phyloP scores from a whole-genome alignment of 495 filamentous ascomycete species.

The Paragyromitra xinjiangensis region DNA sequence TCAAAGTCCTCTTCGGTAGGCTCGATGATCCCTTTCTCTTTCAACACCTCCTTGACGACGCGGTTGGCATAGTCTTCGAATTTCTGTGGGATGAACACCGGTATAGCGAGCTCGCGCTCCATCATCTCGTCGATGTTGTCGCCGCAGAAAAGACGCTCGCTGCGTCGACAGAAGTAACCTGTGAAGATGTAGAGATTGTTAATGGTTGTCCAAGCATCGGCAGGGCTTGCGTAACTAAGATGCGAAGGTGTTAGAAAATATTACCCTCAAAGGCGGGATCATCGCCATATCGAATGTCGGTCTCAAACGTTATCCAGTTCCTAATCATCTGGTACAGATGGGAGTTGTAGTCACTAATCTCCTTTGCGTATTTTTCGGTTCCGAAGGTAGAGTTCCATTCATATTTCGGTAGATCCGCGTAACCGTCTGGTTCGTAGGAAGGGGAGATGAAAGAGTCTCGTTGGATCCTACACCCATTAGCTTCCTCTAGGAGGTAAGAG shows the following conservation, averaged over 20 bases:
- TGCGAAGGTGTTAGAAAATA: background rate
- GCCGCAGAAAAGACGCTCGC: constrained; percentile 11
- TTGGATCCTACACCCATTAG: constrained; percentile 1
- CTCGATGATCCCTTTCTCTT: constrained; percentile 25
- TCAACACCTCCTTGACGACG: constrained; percentile 7
- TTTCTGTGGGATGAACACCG: constrained; percentile 5
- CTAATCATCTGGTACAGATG: constrained; percentile 2
- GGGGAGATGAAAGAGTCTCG: constrained; percentile 22
- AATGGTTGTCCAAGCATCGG: background rate
- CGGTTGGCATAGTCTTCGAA: constrained; percentile 11
- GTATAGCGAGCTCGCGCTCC: constrained; percentile 30
- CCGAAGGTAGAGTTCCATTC: constrained; percentile 51
- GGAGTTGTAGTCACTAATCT: constrained; percentile 8
- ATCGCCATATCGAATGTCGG: background rate
- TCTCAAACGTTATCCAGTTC: background rate
- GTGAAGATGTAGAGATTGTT: background rate
- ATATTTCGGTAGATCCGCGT: constrained; percentile 57
- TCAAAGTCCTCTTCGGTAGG: constrained; percentile 18
- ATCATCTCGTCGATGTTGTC: constrained; percentile 11
- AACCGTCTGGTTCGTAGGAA: constrained; percentile 41
- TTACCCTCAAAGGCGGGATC: background rate
- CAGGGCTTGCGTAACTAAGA: background rate
- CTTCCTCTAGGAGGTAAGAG: too few species aligned
- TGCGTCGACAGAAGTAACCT: constrained; percentile 27
- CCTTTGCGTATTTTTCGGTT: background rate